Base-by-base conservation (phyloP, 352 stramenopile species). In the Hyaloperonospora brassicae region DNA sequence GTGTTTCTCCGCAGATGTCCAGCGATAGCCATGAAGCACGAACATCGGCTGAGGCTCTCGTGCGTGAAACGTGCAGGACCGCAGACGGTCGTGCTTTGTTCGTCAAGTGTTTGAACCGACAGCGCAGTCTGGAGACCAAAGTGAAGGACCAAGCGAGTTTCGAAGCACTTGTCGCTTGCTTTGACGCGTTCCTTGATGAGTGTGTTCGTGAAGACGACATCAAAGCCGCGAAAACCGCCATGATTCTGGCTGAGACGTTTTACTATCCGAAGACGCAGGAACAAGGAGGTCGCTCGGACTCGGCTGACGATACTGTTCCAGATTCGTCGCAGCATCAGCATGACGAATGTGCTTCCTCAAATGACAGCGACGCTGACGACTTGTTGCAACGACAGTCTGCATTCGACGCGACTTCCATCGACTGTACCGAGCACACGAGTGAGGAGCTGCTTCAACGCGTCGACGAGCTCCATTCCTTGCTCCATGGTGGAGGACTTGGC, bases 161-260 rank as follows among this genome's bases (percentile, higher is more conserved):
- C 22, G 64, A 83, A 30, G 66, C 55, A 8, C 62, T 93, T 0
- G 75, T 87, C 1, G 40, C 58, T 25, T 91, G 80, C 53, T 90
- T 89, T 42, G 61, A 87, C 50, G 68, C 66, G 9, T 93, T 91
- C 51, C 59, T 93, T 1, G 72, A 86, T 51, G 70, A 83, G 30
- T 93, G 83, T 43, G 70, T 89, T 14, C 75, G 64, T 30, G 72
- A 91, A 50, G 79, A 89, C 44, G 80, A 93, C 52, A 73, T 90
- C 40, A 91, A 91, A 54, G 79, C 81, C 1, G 80, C 83, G 42
- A 93, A 93, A 66, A 93, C 80, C 0, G 83, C 83, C 27, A 93
- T 93, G 79, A 93, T 93, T 36, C 67, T 93, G 23, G 78, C 83
- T 0, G 83, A 90, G 45, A 93, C 83, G 1, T 93, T 93, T 43